Conservation (phyloP, 176 grass and related monocot species). For the Themeda triandra region DNA sequence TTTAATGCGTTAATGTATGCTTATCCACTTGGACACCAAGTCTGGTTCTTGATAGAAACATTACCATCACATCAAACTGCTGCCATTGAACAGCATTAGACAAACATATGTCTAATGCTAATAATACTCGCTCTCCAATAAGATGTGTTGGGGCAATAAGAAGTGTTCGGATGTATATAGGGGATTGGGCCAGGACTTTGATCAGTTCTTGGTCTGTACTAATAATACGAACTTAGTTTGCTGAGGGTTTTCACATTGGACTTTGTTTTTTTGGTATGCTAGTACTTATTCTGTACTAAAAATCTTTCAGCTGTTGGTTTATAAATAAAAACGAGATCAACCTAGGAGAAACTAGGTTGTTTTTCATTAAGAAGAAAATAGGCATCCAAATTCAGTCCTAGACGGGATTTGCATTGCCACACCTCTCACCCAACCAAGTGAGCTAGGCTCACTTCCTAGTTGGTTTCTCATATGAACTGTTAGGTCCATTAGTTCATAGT, state of each 20-base stretch:
- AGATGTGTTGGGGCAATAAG: background rate
- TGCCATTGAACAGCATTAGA: background rate
- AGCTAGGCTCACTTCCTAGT: too few species aligned
- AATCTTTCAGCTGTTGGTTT: background rate
- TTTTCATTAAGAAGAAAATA: too few species aligned
- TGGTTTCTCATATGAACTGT: slow-evolving; percentile 9
- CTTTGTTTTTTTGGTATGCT: background rate
- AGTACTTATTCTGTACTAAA: background rate
- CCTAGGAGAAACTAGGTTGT: too few species aligned
- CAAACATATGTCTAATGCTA: background rate
- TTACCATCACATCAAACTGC: background rate
- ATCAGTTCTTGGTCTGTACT: background rate
- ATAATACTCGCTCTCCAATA: background rate
- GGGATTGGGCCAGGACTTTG: background rate
- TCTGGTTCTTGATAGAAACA: background rate
- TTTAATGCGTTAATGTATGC: background rate
- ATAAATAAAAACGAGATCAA: too few species aligned
- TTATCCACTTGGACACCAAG: background rate
- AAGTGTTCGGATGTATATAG: background rate
- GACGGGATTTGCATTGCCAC: too few species aligned
- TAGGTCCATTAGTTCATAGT: background rate
- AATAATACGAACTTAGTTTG: background rate
- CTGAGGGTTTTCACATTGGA: background rate
- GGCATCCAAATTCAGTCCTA: too few species aligned
- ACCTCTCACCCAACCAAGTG: too few species aligned